Base-by-base conservation (phyloP, 1,284 basidiomycete genomes). In the Melanopsichium pennsylvanicum region DNA sequence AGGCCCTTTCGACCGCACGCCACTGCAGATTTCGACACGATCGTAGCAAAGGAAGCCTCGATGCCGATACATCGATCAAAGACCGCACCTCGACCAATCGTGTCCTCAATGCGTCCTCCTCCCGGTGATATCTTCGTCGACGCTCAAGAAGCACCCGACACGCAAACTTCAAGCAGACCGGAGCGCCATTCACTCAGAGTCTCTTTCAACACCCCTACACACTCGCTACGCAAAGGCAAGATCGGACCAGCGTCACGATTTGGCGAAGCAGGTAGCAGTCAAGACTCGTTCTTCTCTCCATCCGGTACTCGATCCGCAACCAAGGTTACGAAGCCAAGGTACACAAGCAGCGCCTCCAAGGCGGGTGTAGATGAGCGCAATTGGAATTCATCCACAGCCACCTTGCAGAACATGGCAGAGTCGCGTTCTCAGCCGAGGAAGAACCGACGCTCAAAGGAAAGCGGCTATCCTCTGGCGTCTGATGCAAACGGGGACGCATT, bases 191-290 rank as follows among this genome's bases (percentile, higher is more conserved):
- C 36, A 16, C 40, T 47, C 10, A 50, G 56, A 26, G 60, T 63
- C 7, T 40, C 44, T 2, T 63, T 63, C 44, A 35, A 33, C 21
- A 50, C 60, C 18, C 60, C 60, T 7, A 41, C 60, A 6, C 44
- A 39, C 40, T 63, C 60, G 15, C 43, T 56, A 11, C 43, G 43
- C 35, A 63, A 51, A n/a, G 52, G 52, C 35, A 46, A 38, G 18
- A 10, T n/a, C 1, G 52, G 43, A 34, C n/a, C n/a, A n/a, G 39
- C 40, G 11, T 27, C 51, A 2, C 23, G 22, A 4, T 16, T 22
- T 5, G 43, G 26, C 5, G 43, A 44, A n/a, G 43, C 47, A 2
- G 31, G 40, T 18, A 48, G 60, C 44, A 56, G 60, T 15, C 42
- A 38, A 22, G 52, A 56, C 7, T 51, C 52, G 21, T 51, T 48